Percentiles rank a stretch among this genome's conserved stretches.
phyloP scores from a whole-genome alignment of 768 basidiomycete genomes.

The Gloeophyllum trabeum region DNA sequence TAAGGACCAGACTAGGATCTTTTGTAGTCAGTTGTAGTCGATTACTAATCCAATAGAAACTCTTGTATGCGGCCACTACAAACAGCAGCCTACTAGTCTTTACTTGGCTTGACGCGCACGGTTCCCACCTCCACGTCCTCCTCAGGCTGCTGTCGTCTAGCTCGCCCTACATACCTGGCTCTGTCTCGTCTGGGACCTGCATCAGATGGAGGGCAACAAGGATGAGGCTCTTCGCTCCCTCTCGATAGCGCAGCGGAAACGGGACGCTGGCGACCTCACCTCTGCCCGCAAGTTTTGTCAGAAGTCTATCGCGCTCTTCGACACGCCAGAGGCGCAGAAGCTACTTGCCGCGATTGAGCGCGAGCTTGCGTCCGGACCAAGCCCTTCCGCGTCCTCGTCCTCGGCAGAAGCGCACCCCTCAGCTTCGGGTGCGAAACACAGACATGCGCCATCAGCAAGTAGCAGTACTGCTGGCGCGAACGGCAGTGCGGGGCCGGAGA shows the following conservation, averaged over 20 bases:
- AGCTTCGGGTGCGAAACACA: constrained; percentile 58
- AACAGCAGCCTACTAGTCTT: too few relatives aligned
- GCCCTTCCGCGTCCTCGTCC: constrained; percentile 30
- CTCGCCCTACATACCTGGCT: too few relatives aligned
- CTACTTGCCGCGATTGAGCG: constrained; percentile 59
- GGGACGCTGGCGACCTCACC: constrained; percentile 55
- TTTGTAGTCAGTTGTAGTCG: too few relatives aligned
- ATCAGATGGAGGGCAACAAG: constrained; percentile 72
- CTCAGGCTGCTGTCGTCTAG: too few relatives aligned
- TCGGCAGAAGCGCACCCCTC: constrained; percentile 64
- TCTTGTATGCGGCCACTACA: too few relatives aligned
- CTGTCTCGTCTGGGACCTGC: too few relatives aligned
- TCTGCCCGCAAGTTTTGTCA: constrained; percentile 83
- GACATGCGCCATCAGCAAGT: constrained; percentile 27
- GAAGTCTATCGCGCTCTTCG: constrained; percentile 77
- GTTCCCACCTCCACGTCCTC: too few relatives aligned
- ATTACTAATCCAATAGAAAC: too few relatives aligned
- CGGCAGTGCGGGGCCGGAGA: constrained; percentile 18
- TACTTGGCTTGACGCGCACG: too few relatives aligned
- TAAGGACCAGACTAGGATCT: too few relatives aligned
- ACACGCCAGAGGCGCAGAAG: constrained; percentile 62
- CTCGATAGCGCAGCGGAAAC: constrained; percentile 65
- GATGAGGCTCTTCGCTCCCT: constrained; percentile 85
- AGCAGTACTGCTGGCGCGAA: constrained; percentile 38
- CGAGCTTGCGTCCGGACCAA: constrained; percentile 29